Evolutionary conservation across 257 asterid genomes (phyloP).

Genomic region (Petunia secreta): DNA sequence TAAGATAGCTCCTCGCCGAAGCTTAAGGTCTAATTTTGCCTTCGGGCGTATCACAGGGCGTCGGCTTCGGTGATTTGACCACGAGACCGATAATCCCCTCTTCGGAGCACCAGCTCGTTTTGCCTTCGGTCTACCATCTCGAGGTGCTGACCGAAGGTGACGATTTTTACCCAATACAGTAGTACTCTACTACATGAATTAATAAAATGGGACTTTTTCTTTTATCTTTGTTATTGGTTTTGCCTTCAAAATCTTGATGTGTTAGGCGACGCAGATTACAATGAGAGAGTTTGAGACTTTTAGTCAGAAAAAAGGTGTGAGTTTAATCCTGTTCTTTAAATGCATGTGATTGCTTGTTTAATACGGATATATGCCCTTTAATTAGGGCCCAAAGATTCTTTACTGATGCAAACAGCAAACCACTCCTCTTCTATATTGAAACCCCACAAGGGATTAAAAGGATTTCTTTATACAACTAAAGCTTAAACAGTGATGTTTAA

Average conservation of each 20-base stretch:
- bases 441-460: background rate
- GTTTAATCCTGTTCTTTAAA: background rate
- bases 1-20: no score
- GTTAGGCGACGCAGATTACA: background rate
- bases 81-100: no score
- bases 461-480: background rate
- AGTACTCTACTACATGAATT: background rate
- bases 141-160: no score
- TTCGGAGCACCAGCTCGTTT: no score
- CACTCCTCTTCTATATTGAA: background rate
- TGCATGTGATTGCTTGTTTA: slow-evolving; percentile 29
- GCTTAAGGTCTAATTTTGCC: no score
- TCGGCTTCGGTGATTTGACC: no score
- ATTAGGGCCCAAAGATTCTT: slow-evolving; percentile 28
- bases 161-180: no score
- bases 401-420: background rate
- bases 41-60: no score
- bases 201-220: background rate
- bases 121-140: no score
- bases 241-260: background rate
- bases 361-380: slow-evolving; percentile 6
- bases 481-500: slow-evolving; percentile 18
- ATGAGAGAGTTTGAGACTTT: background rate
- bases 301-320: background rate
- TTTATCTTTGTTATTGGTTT: background rate